Conservation (phyloP, 2,329 filamentous ascomycete species). For the Claviceps pusilla region DNA sequence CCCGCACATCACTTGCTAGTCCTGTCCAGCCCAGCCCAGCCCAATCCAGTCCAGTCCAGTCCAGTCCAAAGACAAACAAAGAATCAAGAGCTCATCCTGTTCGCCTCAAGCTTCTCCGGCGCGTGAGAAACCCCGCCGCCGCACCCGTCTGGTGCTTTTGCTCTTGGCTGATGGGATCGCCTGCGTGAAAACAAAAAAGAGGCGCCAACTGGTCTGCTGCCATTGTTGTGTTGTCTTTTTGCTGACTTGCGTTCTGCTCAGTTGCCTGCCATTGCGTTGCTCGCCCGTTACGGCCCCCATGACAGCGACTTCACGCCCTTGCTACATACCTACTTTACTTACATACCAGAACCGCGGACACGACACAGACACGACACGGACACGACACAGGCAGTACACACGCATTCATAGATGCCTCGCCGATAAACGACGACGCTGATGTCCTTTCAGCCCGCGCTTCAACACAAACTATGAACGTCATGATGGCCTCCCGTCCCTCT, state of each 20-base stretch:
- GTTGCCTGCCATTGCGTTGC: background rate
- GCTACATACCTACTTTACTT: background rate
- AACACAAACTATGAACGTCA: conserved; percentile 21
- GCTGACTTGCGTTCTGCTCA: background rate
- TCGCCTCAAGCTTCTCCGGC: no score
- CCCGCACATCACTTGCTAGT: conserved; percentile 8
- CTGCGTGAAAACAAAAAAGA: no score
- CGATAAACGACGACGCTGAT: conserved; percentile 21
- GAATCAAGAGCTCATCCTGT: no score
- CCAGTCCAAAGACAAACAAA: no score
- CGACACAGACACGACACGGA: no score
- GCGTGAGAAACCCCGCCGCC: no score
- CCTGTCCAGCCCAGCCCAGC: background rate
- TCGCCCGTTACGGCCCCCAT: no score
- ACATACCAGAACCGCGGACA: background rate
- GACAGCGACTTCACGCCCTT: no score
- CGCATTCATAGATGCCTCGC: conserved; percentile 15
- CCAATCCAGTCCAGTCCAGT: background rate
- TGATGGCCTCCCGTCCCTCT: conserved; percentile 14
- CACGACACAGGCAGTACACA: no score
- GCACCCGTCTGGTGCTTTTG: background rate
- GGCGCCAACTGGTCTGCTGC: background rate
- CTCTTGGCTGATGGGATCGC: background rate
- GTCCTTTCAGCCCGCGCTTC: conserved; percentile 4
- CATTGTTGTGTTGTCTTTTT: background rate